A percentile compares a stretch with the other conserved stretches of the same genome.
Conservation (phyloP, 768 basidiomycete species). For the Rhodotorula taiwanensis region DNA sequence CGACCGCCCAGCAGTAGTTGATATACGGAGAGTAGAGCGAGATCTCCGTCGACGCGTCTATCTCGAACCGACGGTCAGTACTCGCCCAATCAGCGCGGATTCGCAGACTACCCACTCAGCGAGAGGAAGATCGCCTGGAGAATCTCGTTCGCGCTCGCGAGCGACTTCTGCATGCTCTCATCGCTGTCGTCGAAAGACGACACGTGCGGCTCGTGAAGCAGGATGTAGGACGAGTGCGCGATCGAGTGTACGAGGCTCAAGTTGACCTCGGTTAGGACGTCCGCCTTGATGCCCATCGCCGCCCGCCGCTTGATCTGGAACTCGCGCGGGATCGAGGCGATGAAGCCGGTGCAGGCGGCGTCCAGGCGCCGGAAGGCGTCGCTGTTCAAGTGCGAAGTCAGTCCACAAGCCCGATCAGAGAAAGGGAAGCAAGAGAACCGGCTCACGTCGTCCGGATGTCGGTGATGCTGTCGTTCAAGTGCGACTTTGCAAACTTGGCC, state of each 20-base stretch:
- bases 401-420: not conserved
- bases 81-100: not conserved
- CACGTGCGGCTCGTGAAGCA: conserved; percentile 38
- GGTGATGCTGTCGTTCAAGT: not conserved
- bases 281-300: not conserved
- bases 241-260: conserved; percentile 30
- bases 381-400: not conserved
- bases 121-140: conserved; percentile 26
- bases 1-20: conserved; percentile 27
- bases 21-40: conserved; percentile 27
- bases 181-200: conserved; percentile 6
- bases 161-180: conserved; percentile 19
- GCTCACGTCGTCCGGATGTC: conserved; percentile 23
- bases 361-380: conserved; percentile 38
- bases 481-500: not conserved
- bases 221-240: conserved; percentile 24
- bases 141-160: conserved; percentile 22
- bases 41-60: conserved; percentile 26
- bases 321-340: conserved; percentile 38
- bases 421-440: not conserved
- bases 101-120: not conserved
- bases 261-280: conserved; percentile 16
- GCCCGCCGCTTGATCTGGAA: conserved; percentile 5
- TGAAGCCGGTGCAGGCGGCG: conserved; percentile 27
- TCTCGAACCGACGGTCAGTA: not conserved